A percentile compares a stretch with the other conserved stretches of the same genome.
phyloP scores from a whole-genome alignment of 2,329 filamentous ascomycete genomes.

The Mycosphaerella sp. region DNA sequence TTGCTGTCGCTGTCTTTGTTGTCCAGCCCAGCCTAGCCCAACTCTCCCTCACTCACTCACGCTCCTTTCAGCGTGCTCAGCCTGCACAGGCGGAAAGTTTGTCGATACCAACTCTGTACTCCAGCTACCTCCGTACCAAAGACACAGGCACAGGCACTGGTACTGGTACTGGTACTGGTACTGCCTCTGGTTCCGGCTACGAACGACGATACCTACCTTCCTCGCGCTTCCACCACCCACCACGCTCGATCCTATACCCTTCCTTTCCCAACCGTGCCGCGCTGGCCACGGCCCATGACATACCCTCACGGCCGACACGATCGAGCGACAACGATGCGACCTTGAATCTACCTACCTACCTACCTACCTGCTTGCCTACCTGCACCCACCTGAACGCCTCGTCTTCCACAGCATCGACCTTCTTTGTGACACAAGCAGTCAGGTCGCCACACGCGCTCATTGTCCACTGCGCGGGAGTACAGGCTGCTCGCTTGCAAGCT shows the following conservation, averaged over 20 bases:
- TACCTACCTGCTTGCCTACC: background rate
- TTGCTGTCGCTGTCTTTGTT: background rate
- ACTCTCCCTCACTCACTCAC: background rate
- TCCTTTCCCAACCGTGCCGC: background rate
- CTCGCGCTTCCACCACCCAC: background rate
- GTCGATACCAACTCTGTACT: too few species aligned
- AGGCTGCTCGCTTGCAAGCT: background rate
- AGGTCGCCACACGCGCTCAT: slow-evolving; percentile 7
- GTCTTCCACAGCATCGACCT: background rate
- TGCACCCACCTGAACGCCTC: slow-evolving; percentile 1
- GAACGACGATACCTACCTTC: background rate
- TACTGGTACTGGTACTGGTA: background rate
- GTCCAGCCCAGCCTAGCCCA: background rate
- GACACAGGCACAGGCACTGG: background rate
- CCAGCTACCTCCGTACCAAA: background rate
- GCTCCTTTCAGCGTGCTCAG: background rate
- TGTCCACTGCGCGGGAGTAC: background rate
- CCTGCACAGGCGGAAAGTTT: background rate
- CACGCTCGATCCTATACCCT: background rate
- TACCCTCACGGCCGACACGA: background rate
- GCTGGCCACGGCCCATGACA: background rate
- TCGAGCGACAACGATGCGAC: background rate
- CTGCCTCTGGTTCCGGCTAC: background rate
- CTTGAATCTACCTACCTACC: slow-evolving; percentile 7
- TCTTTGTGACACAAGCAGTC: slow-evolving; percentile 15